A percentile compares a stretch with the other conserved stretches of the same genome.
phyloP scores from a whole-genome alignment of 768 basidiomycete genomes.

The Rhodotorula diobovata region DNA sequence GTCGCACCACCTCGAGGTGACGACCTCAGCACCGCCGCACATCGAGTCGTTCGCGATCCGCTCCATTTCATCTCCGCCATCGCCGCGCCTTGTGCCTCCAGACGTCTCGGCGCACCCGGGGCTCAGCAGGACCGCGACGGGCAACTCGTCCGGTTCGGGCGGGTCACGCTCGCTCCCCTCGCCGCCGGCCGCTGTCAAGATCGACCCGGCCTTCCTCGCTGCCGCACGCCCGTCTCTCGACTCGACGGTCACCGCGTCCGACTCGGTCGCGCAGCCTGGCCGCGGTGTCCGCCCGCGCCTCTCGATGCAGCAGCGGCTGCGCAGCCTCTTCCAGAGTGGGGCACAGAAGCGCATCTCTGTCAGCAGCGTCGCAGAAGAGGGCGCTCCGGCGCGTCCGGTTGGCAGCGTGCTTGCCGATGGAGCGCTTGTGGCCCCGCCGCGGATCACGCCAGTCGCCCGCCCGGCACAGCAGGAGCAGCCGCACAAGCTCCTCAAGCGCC shows the following conservation, averaged over 20 bases:
- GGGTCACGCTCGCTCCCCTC: neutral
- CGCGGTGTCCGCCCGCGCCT: neutral
- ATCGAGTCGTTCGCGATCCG: conserved; percentile 19
- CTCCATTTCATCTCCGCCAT: neutral
- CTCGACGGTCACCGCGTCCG: neutral
- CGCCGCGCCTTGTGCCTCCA: neutral
- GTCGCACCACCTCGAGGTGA: neutral
- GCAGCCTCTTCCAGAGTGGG: neutral
- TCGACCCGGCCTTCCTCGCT: neutral
- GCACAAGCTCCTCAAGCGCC: neutral
- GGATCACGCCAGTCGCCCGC: too few relatives aligned
- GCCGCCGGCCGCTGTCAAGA: neutral
- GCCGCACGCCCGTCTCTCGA: neutral
- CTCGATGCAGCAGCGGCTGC: conserved; percentile 12
- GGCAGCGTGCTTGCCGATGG: neutral
- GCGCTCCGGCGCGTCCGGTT: neutral
- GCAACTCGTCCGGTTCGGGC: neutral
- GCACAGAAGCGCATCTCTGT: neutral
- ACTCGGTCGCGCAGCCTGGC: fast-evolving
- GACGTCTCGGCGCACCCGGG: neutral
- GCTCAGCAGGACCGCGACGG: neutral
- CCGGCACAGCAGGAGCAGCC: too few relatives aligned
- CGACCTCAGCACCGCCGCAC: conserved; percentile 26
- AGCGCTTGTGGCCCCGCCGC: neutral
- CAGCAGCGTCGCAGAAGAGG: neutral